Conservation (phyloP, 2,329 filamentous ascomycete species). For the Bretziella fagacearum region DNA sequence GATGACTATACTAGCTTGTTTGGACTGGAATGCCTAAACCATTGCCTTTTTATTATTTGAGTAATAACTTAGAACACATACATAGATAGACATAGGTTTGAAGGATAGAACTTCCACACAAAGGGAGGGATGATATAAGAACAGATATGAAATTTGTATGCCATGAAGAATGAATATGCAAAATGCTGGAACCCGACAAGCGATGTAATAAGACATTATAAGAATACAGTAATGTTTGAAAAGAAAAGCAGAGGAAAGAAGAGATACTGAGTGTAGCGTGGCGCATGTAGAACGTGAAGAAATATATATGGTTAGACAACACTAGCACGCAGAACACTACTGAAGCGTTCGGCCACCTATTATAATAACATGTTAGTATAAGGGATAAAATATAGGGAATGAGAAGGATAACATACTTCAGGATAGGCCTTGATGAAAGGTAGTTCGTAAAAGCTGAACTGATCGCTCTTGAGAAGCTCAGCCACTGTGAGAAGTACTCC, state of each 20-base stretch:
- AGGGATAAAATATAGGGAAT: too few relatives aligned
- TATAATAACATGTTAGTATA: background rate
- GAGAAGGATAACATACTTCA: constrained; percentile 41
- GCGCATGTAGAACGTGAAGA: background rate
- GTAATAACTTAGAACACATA: too few relatives aligned
- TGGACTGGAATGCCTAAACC: too few relatives aligned
- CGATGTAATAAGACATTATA: too few relatives aligned
- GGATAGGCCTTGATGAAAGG: constrained; percentile 81
- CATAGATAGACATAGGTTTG: too few relatives aligned
- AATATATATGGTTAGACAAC: background rate
- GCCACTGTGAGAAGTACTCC: constrained; percentile 75
- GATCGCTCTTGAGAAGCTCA: constrained; percentile 76
- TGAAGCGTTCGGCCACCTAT: constrained; percentile 22
- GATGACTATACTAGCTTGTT: too few relatives aligned
- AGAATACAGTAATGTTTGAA: constrained; percentile 2
- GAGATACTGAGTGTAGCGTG: background rate
- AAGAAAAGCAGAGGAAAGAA: background rate
- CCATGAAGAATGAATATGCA: too few relatives aligned
- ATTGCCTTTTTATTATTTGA: too few relatives aligned
- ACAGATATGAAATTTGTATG: too few relatives aligned
- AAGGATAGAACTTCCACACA: too few relatives aligned
- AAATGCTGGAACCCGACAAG: too few relatives aligned
- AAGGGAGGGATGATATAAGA: too few relatives aligned
- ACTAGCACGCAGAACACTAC: constrained; percentile 17
- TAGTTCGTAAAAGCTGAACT: constrained; percentile 81